Evolutionary conservation across 2,329 filamentous ascomycete genomes (phyloP).

Genomic region (Alternaria panax): DNA sequence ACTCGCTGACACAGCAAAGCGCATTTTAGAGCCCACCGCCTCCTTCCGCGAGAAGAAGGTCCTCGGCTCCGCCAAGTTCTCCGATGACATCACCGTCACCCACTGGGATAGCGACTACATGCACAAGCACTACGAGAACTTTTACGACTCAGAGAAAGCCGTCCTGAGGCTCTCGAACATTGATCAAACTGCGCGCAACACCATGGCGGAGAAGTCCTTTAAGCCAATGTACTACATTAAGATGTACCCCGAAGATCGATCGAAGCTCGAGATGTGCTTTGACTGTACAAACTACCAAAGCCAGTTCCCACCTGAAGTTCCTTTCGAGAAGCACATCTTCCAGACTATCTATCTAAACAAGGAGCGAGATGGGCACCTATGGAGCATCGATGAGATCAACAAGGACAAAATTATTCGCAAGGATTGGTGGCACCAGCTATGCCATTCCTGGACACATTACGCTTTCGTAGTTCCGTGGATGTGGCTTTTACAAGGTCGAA

Average conservation of each 20-base stretch:
- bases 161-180: conserved; percentile 51
- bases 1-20: conserved; percentile 63
- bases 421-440: conserved; percentile 74
- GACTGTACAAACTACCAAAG: conserved; percentile 79
- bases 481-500: conserved; percentile 74
- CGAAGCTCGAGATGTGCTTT: conserved; percentile 69
- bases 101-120: conserved; percentile 72
- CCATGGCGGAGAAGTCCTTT: conserved; percentile 61
- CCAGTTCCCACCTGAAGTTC: conserved; percentile 66
- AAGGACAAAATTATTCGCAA: conserved; percentile 66
- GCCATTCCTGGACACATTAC: conserved; percentile 70
- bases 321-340: conserved; percentile 70
- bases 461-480: conserved; percentile 72
- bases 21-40: conserved; percentile 65
- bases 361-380: conserved; percentile 60
- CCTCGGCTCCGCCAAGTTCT: conserved; percentile 73
- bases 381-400: conserved; percentile 67
- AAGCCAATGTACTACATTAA: conserved; percentile 72
- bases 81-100: conserved; percentile 74
- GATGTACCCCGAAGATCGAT: conserved; percentile 63
- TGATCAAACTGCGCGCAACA: conserved; percentile 53
- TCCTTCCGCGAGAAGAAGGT: conserved; percentile 70
- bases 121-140: conserved; percentile 71
- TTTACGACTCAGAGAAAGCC: conserved; percentile 60
- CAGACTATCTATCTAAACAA: conserved; percentile 74